Conservation (phyloP, 1,139 yeast genomes). For the Hemisphaericaspora subhashii region DNA sequence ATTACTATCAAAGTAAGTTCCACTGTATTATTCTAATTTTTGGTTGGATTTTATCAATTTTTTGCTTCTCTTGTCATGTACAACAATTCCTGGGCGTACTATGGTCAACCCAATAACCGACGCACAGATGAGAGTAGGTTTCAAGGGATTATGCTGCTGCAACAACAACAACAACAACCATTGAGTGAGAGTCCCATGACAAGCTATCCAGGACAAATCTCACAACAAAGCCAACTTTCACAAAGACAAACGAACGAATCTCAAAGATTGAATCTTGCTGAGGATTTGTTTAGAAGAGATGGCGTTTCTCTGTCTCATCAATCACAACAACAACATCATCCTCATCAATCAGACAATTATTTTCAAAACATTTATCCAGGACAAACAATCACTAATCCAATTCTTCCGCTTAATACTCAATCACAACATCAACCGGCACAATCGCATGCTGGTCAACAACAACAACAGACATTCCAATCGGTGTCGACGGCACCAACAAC, state of each 20-base stretch:
- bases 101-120: background rate
- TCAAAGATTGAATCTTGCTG: conserved; percentile 2
- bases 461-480: conserved; percentile 3
- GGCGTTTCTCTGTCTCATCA: background rate
- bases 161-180: conserved; percentile 9
- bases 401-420: background rate
- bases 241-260: background rate
- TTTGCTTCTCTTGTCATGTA: background rate
- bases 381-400: background rate
- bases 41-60: background rate
- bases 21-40: too few species aligned
- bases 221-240: background rate
- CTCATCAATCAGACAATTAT: background rate
- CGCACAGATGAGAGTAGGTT: background rate
- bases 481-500: background rate
- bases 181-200: background rate
- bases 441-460: conserved; percentile 3
- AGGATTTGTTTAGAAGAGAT: conserved; percentile 1
- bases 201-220: background rate
- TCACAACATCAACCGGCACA: conserved; percentile 1
- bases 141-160: conserved; percentile 1
- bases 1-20: too few species aligned
- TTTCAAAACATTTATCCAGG: conserved; percentile 1
- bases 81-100: background rate
- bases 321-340: background rate